phyloP scores from a whole-genome alignment of 2,329 filamentous ascomycete genomes.

The Pseudomassariella vexata region DNA sequence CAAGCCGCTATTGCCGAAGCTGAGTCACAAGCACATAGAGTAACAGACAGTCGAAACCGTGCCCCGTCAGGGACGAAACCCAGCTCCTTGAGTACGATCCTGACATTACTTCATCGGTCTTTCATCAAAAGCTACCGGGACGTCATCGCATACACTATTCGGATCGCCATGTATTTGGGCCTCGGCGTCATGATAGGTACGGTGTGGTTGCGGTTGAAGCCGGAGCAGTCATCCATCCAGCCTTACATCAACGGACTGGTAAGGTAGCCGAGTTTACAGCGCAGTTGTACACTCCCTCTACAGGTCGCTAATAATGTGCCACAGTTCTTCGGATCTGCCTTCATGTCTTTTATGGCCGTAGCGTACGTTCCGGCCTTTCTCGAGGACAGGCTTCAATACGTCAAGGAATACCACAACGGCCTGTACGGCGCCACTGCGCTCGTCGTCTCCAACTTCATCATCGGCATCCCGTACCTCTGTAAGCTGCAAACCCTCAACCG shows the following conservation, averaged over 20 bases:
- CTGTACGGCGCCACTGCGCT: slow-evolving; percentile 71
- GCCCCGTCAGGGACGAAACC: too few species aligned
- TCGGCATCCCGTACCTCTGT: slow-evolving; percentile 75
- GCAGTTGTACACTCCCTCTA: too few species aligned
- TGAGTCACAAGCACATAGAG: slow-evolving; percentile 11
- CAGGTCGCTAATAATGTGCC: too few species aligned
- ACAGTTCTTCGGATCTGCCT: slow-evolving; percentile 63
- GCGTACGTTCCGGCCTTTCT: slow-evolving; percentile 82
- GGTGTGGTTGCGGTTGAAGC: slow-evolving; percentile 69
- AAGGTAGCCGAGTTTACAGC: too few species aligned
- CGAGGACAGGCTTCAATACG: slow-evolving; percentile 67
- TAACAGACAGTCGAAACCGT: too few species aligned
- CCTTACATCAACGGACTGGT: slow-evolving; percentile 76
- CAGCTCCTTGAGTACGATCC: slow-evolving; percentile 41
- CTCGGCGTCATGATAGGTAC: slow-evolving; percentile 85
- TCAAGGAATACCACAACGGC: slow-evolving; percentile 77
- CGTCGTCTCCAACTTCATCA: slow-evolving; percentile 73
- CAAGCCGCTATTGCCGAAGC: slow-evolving; percentile 14
- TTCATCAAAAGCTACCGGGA: slow-evolving; percentile 84
- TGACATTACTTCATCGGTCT: slow-evolving; percentile 68
- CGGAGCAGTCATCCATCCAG: slow-evolving; percentile 68
- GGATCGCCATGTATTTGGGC: slow-evolving; percentile 70
- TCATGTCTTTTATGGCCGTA: slow-evolving; percentile 77
- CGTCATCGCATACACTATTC: slow-evolving; percentile 76
- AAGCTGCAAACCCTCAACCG: too few species aligned